Evolutionary conservation across 441 rosid genomes (phyloP).

Genomic region (Populus hybrid): DNA sequence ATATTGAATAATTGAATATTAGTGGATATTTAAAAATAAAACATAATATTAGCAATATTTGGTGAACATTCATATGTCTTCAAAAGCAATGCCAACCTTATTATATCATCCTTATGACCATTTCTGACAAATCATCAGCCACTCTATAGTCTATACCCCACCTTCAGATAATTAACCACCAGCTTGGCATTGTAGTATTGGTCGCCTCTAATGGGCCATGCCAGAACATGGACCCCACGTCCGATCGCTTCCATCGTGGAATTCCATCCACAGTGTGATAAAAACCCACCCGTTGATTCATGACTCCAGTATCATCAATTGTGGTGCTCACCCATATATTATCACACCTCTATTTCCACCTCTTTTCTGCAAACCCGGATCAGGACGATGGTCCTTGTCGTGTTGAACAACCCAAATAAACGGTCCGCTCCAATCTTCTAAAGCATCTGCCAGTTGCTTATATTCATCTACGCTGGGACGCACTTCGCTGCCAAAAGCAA

Average conservation of each 20-base stretch:
- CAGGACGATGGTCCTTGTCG: background rate
- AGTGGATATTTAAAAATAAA: too few species aligned
- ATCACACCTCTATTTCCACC: conserved; percentile 31
- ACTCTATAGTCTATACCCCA: conserved; percentile 27
- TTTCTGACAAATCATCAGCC: conserved; percentile 24
- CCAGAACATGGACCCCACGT: conserved; percentile 17
- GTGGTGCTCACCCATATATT: conserved; percentile 41
- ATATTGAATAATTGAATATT: too few species aligned
- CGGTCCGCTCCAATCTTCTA: conserved; percentile 30
- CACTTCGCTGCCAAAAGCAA: conserved; percentile 50
- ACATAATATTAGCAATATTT: too few species aligned
- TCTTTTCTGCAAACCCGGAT: conserved; percentile 23
- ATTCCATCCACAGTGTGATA: conserved; percentile 27
- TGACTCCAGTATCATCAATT: conserved; percentile 38
- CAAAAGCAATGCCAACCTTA: too few species aligned
- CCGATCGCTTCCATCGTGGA: conserved; percentile 31
- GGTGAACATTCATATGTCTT: too few species aligned
- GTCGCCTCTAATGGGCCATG: conserved; percentile 29
- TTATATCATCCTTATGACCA: conserved; percentile 18
- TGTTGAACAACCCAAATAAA: conserved; percentile 46
- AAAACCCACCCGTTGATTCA: conserved; percentile 21
- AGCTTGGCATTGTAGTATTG: conserved; percentile 23
- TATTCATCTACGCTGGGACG: conserved; percentile 39
- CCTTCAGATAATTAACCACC: conserved; percentile 7
- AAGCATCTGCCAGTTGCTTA: conserved; percentile 27